Evolutionary conservation across 805 yeast species (phyloP).

Genomic region (Schwanniomyces polymorphus): DNA sequence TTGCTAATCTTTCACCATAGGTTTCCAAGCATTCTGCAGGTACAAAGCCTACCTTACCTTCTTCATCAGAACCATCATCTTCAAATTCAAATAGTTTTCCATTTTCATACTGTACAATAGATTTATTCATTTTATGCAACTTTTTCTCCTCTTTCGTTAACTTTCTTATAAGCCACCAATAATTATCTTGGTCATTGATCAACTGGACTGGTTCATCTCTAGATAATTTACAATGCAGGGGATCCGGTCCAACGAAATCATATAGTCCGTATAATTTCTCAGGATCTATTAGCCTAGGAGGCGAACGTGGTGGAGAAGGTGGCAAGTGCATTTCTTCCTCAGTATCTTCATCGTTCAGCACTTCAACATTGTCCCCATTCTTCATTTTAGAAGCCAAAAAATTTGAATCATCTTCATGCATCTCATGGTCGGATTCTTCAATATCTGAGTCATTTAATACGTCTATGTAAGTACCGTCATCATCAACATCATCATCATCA

Average conservation of each 20-base stretch:
- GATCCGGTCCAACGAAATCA: conserved; percentile 89
- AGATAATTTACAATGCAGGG: conserved; percentile 78
- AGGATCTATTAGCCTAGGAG: conserved; percentile 82
- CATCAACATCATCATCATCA: conserved; percentile 3
- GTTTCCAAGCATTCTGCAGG: conserved; percentile 96
- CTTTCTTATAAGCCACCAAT: conserved; percentile 90
- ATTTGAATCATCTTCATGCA: neutral
- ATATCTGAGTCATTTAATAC: neutral
- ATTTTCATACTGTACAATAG: neutral
- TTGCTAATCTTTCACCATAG: conserved; percentile 84
- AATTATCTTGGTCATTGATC: conserved; percentile 85
- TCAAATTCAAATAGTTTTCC: conserved; percentile 6
- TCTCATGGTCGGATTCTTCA: neutral
- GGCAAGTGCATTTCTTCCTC: conserved; percentile 44
- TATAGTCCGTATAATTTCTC: conserved; percentile 81
- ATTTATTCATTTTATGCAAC: conserved; percentile 13
- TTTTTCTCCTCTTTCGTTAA: conserved; percentile 35
- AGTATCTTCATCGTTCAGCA: conserved; percentile 32
- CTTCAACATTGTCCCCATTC: conserved; percentile 21
- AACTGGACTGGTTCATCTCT: conserved; percentile 83
- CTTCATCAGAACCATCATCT: conserved; percentile 39
- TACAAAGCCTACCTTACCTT: conserved; percentile 84
- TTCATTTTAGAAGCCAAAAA: neutral
- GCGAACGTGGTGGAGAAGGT: conserved; percentile 73
- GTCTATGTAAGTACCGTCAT: conserved; percentile 1